Conservation (phyloP, 768 basidiomycete genomes). For the Lactarius vividus region DNA sequence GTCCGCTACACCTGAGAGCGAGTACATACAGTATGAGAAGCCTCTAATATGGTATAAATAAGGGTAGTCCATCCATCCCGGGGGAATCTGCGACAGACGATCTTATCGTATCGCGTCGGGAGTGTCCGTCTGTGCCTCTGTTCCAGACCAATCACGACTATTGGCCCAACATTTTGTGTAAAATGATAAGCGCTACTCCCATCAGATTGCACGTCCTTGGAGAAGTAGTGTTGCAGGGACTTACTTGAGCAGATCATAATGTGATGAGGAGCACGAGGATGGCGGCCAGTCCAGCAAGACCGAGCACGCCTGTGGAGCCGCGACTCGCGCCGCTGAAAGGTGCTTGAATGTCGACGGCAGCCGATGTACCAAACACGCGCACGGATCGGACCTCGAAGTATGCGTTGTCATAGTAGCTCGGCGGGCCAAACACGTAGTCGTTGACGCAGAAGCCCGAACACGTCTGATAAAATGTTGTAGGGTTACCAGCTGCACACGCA, state of each 20-base stretch:
- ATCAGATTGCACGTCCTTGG: not conserved
- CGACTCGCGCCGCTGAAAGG: not conserved
- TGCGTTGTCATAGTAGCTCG: conserved; percentile 36
- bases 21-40: not conserved
- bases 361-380: conserved; percentile 31
- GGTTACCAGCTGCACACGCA: conserved; percentile 12
- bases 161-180: not conserved
- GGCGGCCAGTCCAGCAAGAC: not conserved
- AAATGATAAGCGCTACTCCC: not conserved
- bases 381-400: conserved; percentile 45
- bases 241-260: not conserved
- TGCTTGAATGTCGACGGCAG: not conserved
- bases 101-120: not conserved
- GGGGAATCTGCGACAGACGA: not conserved
- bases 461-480: conserved; percentile 13
- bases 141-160: not conserved
- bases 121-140: not conserved
- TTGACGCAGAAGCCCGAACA: conserved; percentile 28
- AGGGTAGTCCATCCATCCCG: not conserved
- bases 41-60: not conserved
- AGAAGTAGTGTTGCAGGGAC: not conserved
- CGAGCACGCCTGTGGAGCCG: not conserved
- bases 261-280: conserved; percentile 4
- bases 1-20: not conserved
- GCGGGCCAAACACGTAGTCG: conserved; percentile 38